Conservation (phyloP, 768 basidiomycete species). For the Podaxis pistillaris region DNA sequence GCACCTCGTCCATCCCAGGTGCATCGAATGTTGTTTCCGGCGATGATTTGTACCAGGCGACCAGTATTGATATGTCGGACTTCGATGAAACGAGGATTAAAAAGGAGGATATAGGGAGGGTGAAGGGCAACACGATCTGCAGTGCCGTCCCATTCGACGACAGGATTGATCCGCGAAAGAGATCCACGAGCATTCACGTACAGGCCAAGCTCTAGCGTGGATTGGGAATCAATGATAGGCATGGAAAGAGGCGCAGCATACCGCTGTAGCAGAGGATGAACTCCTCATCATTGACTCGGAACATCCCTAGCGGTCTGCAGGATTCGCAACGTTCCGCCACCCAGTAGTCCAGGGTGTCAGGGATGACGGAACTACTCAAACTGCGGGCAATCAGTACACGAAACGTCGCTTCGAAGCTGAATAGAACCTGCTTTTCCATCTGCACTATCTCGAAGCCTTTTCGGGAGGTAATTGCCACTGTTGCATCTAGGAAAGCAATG, state of each 20-base stretch:
- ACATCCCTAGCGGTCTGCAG: constrained; percentile 86
- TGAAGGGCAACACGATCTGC: constrained; percentile 89
- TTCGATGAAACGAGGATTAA: constrained; percentile 89
- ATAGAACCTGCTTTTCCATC: constrained; percentile 71
- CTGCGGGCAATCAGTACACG: constrained; percentile 32
- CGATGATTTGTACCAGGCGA: constrained; percentile 77
- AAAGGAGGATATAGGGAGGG: constrained; percentile 82
- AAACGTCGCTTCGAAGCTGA: background rate
- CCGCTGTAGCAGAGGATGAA: constrained; percentile 90
- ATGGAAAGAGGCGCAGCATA: constrained; percentile 29
- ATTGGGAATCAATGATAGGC: background rate
- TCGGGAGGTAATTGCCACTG: constrained; percentile 86
- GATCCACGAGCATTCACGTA: constrained; percentile 93
- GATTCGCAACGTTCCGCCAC: constrained; percentile 80
- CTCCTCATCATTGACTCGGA: constrained; percentile 81
- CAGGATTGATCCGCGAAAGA: constrained; percentile 66
- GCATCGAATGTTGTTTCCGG: constrained; percentile 78
- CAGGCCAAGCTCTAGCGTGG: constrained; percentile 74
- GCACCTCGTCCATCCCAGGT: constrained; percentile 83
- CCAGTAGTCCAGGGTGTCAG: constrained; percentile 64
- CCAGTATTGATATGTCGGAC: constrained; percentile 82
- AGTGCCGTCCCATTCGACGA: constrained; percentile 94
- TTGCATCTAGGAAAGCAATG: constrained; percentile 86
- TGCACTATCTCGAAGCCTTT: constrained; percentile 99
- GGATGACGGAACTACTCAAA: constrained; percentile 86